Evolutionary conservation across 2,329 filamentous ascomycete species (phyloP).

Genomic region (Colletotrichum brevisporum): DNA sequence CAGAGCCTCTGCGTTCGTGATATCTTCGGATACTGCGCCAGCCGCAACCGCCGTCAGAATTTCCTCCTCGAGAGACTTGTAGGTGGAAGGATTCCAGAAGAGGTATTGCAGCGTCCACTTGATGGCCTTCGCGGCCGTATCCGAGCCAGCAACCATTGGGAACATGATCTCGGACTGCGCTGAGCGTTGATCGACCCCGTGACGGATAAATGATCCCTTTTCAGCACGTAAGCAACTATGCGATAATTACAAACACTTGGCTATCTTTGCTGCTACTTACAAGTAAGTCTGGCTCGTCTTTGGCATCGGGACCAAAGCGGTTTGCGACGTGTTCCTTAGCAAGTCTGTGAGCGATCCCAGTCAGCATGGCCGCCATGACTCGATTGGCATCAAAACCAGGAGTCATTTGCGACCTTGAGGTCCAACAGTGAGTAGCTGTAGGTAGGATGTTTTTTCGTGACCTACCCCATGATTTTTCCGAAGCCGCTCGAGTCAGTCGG

Average conservation of each 20-base stretch:
- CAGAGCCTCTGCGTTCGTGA: constrained; percentile 52
- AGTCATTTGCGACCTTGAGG: neutral
- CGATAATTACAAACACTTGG: neutral
- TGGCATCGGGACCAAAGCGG: constrained; percentile 12
- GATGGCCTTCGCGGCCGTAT: constrained; percentile 52
- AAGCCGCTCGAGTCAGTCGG: constrained; percentile 26
- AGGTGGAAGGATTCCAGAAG: constrained; percentile 61
- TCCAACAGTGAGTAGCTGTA: neutral
- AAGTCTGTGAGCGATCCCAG: neutral
- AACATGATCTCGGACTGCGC: constrained; percentile 34
- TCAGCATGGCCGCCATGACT: neutral
- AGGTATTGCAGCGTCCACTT: constrained; percentile 66
- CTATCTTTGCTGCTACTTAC: neutral
- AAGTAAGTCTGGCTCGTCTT: constrained; percentile 32
- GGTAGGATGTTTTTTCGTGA: neutral
- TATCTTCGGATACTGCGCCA: constrained; percentile 42
- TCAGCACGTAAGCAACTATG: neutral
- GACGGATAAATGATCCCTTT: constrained; percentile 28
- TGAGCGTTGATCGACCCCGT: constrained; percentile 25
- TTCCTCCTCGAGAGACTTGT: constrained; percentile 62
- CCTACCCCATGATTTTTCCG: constrained; percentile 31
- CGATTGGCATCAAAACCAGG: neutral
- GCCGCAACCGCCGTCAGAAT: constrained; percentile 52
- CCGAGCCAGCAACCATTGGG: constrained; percentile 50
- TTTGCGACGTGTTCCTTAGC: constrained; percentile 15